Evolutionary conservation across 202 grass and related monocot genomes (phyloP).

Genomic region (Zizania palustris): DNA sequence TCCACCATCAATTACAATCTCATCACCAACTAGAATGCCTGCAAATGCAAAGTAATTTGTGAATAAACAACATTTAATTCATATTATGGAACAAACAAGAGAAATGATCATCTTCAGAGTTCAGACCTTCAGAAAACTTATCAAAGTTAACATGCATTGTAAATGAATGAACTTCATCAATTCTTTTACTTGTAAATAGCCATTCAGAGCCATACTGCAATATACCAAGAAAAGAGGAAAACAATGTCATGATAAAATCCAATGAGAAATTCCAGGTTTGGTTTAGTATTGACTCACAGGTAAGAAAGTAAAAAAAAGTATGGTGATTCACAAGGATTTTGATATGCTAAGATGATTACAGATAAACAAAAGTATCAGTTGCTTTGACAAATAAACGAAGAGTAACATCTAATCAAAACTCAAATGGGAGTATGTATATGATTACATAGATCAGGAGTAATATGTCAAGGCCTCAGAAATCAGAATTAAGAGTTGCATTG

Average conservation of each 20-base stretch:
- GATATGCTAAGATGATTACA: neutral
- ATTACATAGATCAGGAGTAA: neutral
- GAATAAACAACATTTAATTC: conserved; percentile 5
- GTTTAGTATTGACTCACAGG: too few relatives aligned
- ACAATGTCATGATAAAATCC: neutral
- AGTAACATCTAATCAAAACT: conserved; percentile 20
- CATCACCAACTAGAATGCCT: conserved; percentile 69
- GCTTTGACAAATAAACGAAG: conserved; percentile 1
- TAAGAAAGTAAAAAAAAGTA: neutral
- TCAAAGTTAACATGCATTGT: conserved; percentile 64
- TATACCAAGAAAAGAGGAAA: conserved; percentile 20
- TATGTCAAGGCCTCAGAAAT: neutral
- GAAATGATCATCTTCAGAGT: conserved; percentile 19
- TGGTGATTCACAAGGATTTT: neutral
- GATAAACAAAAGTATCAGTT: neutral
- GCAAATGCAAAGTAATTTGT: conserved; percentile 32
- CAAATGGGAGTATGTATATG: neutral
- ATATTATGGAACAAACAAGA: conserved; percentile 16
- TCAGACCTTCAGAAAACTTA: conserved; percentile 74
- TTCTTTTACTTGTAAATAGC: conserved; percentile 60
- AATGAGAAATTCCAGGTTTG: too few relatives aligned
- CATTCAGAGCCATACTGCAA: conserved; percentile 65
- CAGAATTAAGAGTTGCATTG: neutral
- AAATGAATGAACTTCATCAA: conserved; percentile 39
- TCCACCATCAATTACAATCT: conserved; percentile 74